phyloP scores from a whole-genome alignment of 2,329 filamentous ascomycete species.

The Botryotinia narcissicola region DNA sequence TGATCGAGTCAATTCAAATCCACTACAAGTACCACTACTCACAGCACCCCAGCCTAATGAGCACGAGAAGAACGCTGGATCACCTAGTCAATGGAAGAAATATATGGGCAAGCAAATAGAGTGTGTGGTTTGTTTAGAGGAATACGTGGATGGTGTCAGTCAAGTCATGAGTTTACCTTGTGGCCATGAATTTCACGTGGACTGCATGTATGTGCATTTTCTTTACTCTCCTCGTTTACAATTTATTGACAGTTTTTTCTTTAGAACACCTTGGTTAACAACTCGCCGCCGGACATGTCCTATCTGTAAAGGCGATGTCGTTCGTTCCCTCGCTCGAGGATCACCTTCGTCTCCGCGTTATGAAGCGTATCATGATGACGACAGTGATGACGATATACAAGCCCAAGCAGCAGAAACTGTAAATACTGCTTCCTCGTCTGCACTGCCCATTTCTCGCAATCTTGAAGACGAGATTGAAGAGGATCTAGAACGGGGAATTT shows the following conservation, averaged over 20 bases:
- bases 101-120: conserved; percentile 72
- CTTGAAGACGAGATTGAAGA: conserved; percentile 24
- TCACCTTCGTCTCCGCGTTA: conserved; percentile 37
- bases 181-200: conserved; percentile 94
- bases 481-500: conserved; percentile 33
- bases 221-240: conserved; percentile 12
- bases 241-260: conserved; percentile 19
- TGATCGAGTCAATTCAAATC: conserved; percentile 44
- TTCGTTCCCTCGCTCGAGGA: conserved; percentile 60
- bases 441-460: conserved; percentile 28
- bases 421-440: conserved; percentile 49
- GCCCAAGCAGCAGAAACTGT: conserved; percentile 44
- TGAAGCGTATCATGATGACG: conserved; percentile 42
- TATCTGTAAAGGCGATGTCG: conserved; percentile 97
- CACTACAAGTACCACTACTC: conserved; percentile 32
- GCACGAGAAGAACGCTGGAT: conserved; percentile 48
- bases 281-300: conserved; percentile 95
- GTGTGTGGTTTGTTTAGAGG: conserved; percentile 94
- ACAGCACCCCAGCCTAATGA: conserved; percentile 33
- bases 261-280: conserved; percentile 91
- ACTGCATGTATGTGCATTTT: conserved; percentile 85
- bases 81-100: conserved; percentile 60
- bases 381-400: conserved; percentile 46
- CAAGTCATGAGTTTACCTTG: conserved; percentile 96
- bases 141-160: conserved; percentile 92